A percentile compares a stretch with the other conserved stretches of the same genome.
Evolutionary conservation across 371 early-diverging fungal species (phyloP).

Genomic region (Nematocida ausubeli): DNA sequence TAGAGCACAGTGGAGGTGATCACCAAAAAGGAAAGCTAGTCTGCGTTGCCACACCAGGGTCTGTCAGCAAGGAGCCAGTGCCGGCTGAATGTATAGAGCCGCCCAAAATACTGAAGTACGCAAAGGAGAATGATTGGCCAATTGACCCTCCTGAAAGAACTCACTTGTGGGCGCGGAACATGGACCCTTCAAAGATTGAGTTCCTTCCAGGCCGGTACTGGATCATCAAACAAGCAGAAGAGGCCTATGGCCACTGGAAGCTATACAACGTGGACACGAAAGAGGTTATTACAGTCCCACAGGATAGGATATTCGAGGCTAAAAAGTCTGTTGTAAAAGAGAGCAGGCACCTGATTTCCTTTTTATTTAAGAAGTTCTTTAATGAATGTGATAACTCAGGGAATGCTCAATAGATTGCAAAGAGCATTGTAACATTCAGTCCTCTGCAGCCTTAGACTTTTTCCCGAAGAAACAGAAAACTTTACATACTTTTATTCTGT

Average conservation of each 20-base stretch:
- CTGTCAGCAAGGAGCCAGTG: not conserved
- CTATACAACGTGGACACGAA: conserved; percentile 38
- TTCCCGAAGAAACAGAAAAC: too few relatives aligned
- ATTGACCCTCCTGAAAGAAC: not conserved
- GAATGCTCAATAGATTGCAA: too few relatives aligned
- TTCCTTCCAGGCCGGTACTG: conserved; percentile 14
- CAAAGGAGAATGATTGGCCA: not conserved
- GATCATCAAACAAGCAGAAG: not conserved
- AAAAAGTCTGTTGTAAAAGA: not conserved
- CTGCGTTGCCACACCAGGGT: not conserved
- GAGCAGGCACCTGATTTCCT: conserved; percentile 12
- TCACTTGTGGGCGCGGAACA: not conserved
- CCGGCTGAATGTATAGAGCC: not conserved
- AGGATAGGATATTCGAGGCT: conserved; percentile 24
- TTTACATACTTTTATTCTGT: too few relatives aligned
- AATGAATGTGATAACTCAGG: too few relatives aligned
- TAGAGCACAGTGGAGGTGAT: not conserved
- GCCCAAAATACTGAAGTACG: not conserved
- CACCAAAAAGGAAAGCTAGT: not conserved
- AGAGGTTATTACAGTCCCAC: not conserved
- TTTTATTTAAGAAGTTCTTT: conserved; percentile 21
- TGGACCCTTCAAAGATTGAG: not conserved
- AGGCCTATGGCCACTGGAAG: not conserved
- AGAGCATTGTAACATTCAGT: too few relatives aligned
- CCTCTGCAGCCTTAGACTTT: too few relatives aligned